A percentile compares a stretch with the other conserved stretches of the same genome.
These are phyloP conservation scores for Fomitopsis schrenkii DNA, from an alignment of 1,284 basidiomycete species.

Conservation along the genomic window DNA sequence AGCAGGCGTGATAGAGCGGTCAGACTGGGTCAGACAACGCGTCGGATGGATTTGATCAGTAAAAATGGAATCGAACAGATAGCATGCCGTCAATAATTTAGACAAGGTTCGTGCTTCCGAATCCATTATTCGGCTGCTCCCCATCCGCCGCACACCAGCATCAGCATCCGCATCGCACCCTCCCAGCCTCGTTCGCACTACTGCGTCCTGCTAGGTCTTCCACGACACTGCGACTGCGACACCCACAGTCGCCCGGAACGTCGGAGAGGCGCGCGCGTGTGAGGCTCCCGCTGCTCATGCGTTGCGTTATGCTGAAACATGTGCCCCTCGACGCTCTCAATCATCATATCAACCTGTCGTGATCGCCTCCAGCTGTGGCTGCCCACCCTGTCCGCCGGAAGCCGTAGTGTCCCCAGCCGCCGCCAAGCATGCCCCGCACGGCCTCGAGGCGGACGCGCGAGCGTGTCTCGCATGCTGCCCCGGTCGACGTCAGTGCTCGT, in stretches of 20 bases:
- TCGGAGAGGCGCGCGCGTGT: background rate
- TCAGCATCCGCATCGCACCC: background rate
- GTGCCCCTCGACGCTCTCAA: background rate
- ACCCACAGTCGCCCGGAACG: background rate
- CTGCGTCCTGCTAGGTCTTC: background rate
- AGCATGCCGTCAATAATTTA: conserved; percentile 15
- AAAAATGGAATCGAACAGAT: conserved; percentile 13
- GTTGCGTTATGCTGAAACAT: background rate
- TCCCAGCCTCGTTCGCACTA: background rate
- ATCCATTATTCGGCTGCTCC: conserved; percentile 6
- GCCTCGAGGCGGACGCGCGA: background rate
- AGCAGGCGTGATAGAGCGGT: conserved; percentile 1
- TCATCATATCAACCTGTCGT: conserved; percentile 1
- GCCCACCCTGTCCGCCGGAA: background rate
- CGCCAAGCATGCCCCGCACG: background rate
- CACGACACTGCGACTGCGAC: background rate
- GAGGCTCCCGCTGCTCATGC: background rate
- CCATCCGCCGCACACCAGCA: background rate
- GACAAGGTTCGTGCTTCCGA: conserved; percentile 10
- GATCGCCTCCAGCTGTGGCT: background rate
- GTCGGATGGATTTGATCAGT: conserved; percentile 10
- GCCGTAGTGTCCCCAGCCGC: background rate
- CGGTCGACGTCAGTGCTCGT: background rate
- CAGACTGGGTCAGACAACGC: conserved; percentile 5
- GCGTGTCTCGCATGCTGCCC: background rate